These are phyloP conservation scores for Termitomyces sp. DNA, from an alignment of 768 basidiomycete species.

Conservation along the genomic window DNA sequence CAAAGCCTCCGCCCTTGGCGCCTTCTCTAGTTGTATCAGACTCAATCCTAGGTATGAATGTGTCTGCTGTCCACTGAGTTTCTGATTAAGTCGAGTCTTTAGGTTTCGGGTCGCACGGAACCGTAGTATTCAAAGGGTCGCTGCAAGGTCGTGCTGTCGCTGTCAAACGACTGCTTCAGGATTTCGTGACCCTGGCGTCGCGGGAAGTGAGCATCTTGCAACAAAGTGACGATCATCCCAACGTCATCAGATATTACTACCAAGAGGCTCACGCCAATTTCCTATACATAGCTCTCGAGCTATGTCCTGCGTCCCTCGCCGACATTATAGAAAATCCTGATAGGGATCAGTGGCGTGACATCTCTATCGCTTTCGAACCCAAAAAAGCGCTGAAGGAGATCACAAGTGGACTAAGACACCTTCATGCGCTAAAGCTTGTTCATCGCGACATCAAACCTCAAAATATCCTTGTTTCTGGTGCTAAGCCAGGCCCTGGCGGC, in stretches of 20 bases:
- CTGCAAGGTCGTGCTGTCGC: constrained; percentile 97
- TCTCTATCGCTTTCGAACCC: constrained; percentile 74
- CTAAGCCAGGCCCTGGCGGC: constrained; percentile 44
- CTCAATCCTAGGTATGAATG: constrained; percentile 57
- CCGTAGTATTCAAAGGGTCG: constrained; percentile 90
- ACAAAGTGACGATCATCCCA: constrained; percentile 96
- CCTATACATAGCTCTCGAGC: constrained; percentile 95
- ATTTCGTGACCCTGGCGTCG: constrained; percentile 91
- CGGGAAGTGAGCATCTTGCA: constrained; percentile 94
- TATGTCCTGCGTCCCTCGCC: constrained; percentile 87
- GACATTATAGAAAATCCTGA: constrained; percentile 82
- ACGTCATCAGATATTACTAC: constrained; percentile 98
- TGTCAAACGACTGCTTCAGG: constrained; percentile 93
- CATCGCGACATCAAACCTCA: constrained; percentile 99
- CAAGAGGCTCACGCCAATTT: constrained; percentile 93
- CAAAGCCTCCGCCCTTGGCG: constrained; percentile 19
- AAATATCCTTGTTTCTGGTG: constrained; percentile 85
- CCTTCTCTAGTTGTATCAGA: constrained; percentile 71
- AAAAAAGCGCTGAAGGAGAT: constrained; percentile 87
- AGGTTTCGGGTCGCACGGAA: constrained; percentile 97
- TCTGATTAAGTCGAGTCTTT: not conserved
- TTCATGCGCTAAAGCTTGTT: constrained; percentile 93
- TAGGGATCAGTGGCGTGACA: constrained; percentile 62
- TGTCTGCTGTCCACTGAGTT: not conserved
- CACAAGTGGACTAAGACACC: constrained; percentile 79